Evolutionary conservation across 164 flowering plant genomes (phyloP).

Genomic region (Umbellularia californica): DNA sequence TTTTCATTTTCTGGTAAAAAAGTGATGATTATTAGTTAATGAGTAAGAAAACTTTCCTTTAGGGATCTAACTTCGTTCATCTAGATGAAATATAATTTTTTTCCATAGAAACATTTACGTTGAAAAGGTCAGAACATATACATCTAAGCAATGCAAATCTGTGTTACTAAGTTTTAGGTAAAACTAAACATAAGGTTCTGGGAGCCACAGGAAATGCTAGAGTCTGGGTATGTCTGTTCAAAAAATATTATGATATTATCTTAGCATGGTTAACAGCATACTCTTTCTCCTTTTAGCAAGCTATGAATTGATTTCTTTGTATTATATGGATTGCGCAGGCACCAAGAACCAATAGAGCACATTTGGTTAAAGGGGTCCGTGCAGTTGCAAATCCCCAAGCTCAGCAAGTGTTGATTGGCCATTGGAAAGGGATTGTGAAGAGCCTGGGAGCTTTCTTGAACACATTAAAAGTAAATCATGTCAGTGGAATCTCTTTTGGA

Average conservation of each 20-base stretch:
- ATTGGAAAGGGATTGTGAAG: slow-evolving; percentile 97
- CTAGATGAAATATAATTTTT: background rate
- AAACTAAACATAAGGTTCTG: background rate
- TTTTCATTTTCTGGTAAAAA: background rate
- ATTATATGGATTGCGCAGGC: slow-evolving; percentile 43
- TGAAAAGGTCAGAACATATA: background rate
- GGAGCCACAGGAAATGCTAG: background rate
- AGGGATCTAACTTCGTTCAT: background rate
- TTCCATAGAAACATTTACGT: background rate
- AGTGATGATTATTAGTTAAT: background rate
- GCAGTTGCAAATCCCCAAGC: slow-evolving; percentile 76
- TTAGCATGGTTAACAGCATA: slow-evolving; percentile 1
- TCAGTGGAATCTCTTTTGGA: slow-evolving; percentile 30
- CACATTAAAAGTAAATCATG: slow-evolving; percentile 82
- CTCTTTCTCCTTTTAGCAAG: background rate
- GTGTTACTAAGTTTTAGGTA: background rate
- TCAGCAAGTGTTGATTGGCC: slow-evolving; percentile 89
- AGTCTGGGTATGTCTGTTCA: background rate
- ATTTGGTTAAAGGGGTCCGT: slow-evolving; percentile 89
- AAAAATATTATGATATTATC: background rate
- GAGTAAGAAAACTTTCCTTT: no score
- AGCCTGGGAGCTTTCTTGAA: slow-evolving; percentile 80
- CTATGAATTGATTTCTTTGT: background rate
- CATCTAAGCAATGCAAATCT: background rate
- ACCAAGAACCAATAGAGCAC: slow-evolving; percentile 96